Base-by-base conservation (phyloP, 768 basidiomycete species). In the Suillus discolor region DNA sequence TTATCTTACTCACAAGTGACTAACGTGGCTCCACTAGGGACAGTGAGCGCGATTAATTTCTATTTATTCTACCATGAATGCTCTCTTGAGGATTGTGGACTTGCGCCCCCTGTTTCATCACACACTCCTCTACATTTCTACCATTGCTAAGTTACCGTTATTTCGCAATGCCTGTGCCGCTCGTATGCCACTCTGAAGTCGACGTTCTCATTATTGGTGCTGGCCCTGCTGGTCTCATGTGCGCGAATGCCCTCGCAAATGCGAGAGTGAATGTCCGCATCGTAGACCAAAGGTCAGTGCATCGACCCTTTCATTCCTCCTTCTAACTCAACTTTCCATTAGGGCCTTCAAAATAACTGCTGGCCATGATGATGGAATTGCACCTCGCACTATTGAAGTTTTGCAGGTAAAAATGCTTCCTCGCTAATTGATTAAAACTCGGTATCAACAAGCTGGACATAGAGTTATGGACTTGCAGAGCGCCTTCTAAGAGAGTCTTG, bases 391-490 rank as follows among this genome's bases (percentile, higher is more conserved):
- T 2, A 53, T 70, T 38, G 85, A 86, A 68, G 81, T 86, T 12
- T 71, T 86, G 25, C 82, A 85, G 74, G 84, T 77, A 36, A 34
- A 71, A 36, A 28, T 44, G 16, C 55, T 55, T 41, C 34, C 7
- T 54, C 36, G 60, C n/a, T 28, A 0, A 39, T 23, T 18, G 2
- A 16, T 38, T 9, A 4, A 13, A 23, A 20, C 57, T 64, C 12
- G 8, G n/a, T n/a, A 31, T 44, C 28, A 6, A 38, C 49, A 51
- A 16, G 47, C 12, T 3, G 23, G 11, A 36, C n/a, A 15, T 65
- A 92, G 91, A 93, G 91, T 66, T 93, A 93, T 75, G 91, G 91
- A 6, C 78, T 93, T 4, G 87, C 81, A 4, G 88, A 91, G 13
- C 82, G 85, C 8, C 71, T 93, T 12, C 65, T 92, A 31, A 79